A percentile compares a stretch with the other conserved stretches of the same genome.
phyloP scores from a whole-genome alignment of 257 asterid genomes.

The Coffea canephora region DNA sequence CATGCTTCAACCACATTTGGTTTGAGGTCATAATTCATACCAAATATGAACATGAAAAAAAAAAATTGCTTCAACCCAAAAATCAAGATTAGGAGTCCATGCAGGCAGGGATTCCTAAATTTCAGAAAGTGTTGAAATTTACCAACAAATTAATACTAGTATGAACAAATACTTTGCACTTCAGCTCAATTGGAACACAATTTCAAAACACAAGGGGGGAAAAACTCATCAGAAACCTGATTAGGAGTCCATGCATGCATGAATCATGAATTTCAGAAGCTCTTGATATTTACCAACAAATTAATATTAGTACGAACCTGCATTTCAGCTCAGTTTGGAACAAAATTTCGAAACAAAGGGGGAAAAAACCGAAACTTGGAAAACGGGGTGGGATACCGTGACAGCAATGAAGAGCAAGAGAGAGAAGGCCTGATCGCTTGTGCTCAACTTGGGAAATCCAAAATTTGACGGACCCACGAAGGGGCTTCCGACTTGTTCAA shows the following conservation, averaged over 20 bases:
- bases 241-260: background rate
- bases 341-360: background rate
- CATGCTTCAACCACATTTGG: no score
- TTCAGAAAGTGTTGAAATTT: no score
- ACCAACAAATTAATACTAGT: no score
- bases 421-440: conserved; percentile 61
- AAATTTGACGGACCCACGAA: conserved; percentile 24
- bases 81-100: background rate
- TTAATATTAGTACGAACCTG: no score
- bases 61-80: background rate
- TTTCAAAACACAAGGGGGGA: background rate
- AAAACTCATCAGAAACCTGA: background rate
- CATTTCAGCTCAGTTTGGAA: background rate
- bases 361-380: background rate
- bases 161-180: no score
- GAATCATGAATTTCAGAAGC: background rate
- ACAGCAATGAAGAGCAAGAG: conserved; percentile 67
- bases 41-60: no score
- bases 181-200: background rate
- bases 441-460: conserved; percentile 49
- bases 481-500: conserved; percentile 59
- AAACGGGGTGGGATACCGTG: conserved; percentile 48
- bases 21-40: no score
- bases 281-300: no score
- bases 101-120: no score